Evolutionary conservation across 495 filamentous ascomycete genomes (phyloP).

Genomic region (Aspergillus sclerotioniger): DNA sequence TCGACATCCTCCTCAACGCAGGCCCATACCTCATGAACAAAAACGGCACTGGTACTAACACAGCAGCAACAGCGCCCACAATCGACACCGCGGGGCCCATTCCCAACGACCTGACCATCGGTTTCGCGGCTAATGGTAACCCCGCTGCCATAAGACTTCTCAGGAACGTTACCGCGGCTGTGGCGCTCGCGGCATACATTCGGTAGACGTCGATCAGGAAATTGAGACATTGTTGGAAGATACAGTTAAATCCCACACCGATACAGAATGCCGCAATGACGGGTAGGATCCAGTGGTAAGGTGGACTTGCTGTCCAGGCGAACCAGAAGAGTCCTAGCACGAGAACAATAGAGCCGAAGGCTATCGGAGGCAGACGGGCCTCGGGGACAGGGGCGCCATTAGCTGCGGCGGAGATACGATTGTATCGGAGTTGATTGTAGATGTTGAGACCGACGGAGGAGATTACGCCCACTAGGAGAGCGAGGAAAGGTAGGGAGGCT

Average conservation of each 20-base stretch:
- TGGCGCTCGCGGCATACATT: constrained; percentile 55
- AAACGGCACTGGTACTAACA: constrained; percentile 9
- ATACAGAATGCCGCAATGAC: constrained; percentile 48
- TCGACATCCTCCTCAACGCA: background rate
- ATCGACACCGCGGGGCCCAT: constrained; percentile 63
- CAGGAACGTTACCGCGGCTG: constrained; percentile 43
- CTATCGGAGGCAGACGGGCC: constrained; percentile 52
- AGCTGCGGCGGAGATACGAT: too few relatives aligned
- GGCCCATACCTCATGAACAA: constrained; percentile 15
- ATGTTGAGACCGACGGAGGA: background rate
- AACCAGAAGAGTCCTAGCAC: constrained; percentile 62
- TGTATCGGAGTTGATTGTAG: background rate
- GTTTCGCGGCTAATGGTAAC: constrained; percentile 58
- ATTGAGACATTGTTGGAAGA: constrained; percentile 60
- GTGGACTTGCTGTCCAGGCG: constrained; percentile 57
- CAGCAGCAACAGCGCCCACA: constrained; percentile 54
- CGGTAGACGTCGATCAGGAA: constrained; percentile 71
- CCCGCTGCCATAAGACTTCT: constrained; percentile 48
- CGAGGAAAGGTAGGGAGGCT: background rate
- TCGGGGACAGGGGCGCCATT: constrained; percentile 43
- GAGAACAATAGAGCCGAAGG: constrained; percentile 44
- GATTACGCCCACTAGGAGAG: background rate
- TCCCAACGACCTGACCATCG: constrained; percentile 59
- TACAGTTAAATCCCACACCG: constrained; percentile 46
- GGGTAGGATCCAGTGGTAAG: constrained; percentile 23